Base-by-base conservation (phyloP, 345 rosid species). In the Angophora floribunda region DNA sequence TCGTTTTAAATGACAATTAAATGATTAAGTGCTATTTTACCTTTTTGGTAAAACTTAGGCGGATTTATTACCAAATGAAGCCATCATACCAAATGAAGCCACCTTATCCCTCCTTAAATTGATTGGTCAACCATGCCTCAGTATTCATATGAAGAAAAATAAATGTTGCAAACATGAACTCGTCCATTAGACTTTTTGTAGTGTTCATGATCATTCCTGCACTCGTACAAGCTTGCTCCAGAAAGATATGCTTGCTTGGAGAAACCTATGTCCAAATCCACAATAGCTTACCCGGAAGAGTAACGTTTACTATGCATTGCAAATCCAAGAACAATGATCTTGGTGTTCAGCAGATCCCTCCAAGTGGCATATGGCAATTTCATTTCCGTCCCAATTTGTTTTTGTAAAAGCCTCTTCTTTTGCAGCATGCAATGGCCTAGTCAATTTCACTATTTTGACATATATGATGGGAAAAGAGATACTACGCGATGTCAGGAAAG, bases 391-490 rank as follows among this genome's bases (percentile, higher is more conserved):
- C 55, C 8, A 0, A 52, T 52, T 52, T 15, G 53, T 19, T 2
- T 52, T 15, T 15, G 21, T 7, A 3, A 52, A 52, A 52, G 7
- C 41, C 41, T 36, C 41, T 36, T 36, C 41, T 36, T 36, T 4
- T 36, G 41, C 41, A 36, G 41, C 41, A 36, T 36, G 41, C 41
- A 36, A 21, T 17, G 55, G 55, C 6, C 0, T 3, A 5, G 0
- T 17, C 0, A 3, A 0, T 15, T 52, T 21, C 21, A 15, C 7
- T 1, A 3, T 52, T 52, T 15, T 52, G 17, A 52, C 6, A 52
- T 15, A 52, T 3, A 52, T 14, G 16, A 52, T 14, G 2, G 3
- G 41, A 36, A 36, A 36, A 36, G 41, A 36, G 41, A 36, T 36
- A 36, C 3, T 53, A 4, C 19, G 1, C 21, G 59, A 53, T 21